Conservation (phyloP, 306 rosid species). For the Prunus davidiana region DNA sequence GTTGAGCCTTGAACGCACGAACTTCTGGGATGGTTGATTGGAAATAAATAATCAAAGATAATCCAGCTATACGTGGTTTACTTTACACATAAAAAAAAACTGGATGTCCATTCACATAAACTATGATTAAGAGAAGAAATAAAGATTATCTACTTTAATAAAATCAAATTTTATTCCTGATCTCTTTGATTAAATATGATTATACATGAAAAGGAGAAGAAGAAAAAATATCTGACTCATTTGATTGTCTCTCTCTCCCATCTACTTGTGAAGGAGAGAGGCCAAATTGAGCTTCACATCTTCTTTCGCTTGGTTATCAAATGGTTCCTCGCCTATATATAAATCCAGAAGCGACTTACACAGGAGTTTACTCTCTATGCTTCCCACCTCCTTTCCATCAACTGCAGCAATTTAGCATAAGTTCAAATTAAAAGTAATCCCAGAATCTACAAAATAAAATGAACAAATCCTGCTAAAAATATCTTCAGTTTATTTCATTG, state of each 20-base stretch:
- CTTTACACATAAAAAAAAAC: not conserved
- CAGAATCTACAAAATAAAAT: not conserved
- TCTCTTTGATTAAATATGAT: not conserved
- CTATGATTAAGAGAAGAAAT: not conserved
- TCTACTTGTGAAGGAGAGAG: slow-evolving; percentile 44
- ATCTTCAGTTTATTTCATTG: too few species aligned
- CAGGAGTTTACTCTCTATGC: slow-evolving; percentile 74
- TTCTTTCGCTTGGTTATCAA: slow-evolving; percentile 84
- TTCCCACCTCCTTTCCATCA: slow-evolving; percentile 92
- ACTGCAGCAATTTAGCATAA: slow-evolving; percentile 41
- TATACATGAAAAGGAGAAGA: not conserved
- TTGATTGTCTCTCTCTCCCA: not conserved
- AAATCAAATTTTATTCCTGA: not conserved
- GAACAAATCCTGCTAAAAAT: too few species aligned
- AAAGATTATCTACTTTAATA: not conserved
- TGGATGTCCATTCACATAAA: not conserved
- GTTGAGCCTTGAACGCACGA: not conserved
- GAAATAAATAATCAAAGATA: not conserved
- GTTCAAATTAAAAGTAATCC: not conserved
- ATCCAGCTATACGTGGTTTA: not conserved
- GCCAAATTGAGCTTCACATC: slow-evolving; percentile 61
- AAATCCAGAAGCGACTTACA: slow-evolving; percentile 77
- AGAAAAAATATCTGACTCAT: slow-evolving; percentile 11
- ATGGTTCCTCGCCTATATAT: slow-evolving; percentile 82
- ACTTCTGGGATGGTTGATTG: not conserved